phyloP scores from a whole-genome alignment of 129 eudicot species.

The Ambrosia trifida region DNA sequence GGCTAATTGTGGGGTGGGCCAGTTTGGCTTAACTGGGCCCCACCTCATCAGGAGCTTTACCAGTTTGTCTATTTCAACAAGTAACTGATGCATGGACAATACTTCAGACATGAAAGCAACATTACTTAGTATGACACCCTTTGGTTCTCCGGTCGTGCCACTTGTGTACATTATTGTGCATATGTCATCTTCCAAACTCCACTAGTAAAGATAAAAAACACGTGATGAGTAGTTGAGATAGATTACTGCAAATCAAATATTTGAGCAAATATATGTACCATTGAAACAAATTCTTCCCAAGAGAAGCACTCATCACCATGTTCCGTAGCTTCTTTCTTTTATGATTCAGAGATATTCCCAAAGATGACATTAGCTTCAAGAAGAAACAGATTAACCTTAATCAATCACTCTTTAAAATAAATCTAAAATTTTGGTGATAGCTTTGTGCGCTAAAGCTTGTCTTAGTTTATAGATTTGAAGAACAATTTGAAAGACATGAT shows the following conservation, averaged over 20 bases:
- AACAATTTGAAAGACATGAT: slow-evolving; percentile 62
- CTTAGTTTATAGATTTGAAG: slow-evolving; percentile 68
- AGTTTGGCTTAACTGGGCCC: too few relatives aligned
- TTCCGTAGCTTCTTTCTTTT: slow-evolving; percentile 64
- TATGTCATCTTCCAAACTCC: slow-evolving; percentile 50
- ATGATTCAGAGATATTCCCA: slow-evolving; percentile 56
- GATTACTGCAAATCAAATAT: background rate
- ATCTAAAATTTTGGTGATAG: background rate
- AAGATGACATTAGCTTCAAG: slow-evolving; percentile 77
- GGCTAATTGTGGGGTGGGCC: too few relatives aligned
- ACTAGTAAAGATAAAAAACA: slow-evolving; percentile 45
- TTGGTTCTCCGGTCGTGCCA: slow-evolving; percentile 97
- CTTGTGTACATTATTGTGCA: slow-evolving; percentile 98
- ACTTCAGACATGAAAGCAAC: slow-evolving; percentile 77
- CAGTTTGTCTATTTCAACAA: slow-evolving; percentile 62
- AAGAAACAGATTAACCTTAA: slow-evolving; percentile 19
- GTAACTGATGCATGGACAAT: slow-evolving; percentile 67
- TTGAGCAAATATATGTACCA: slow-evolving; percentile 41
- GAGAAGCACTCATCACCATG: slow-evolving; percentile 79
- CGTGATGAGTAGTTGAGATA: background rate
- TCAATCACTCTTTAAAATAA: slow-evolving; percentile 17
- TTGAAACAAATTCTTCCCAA: slow-evolving; percentile 73
- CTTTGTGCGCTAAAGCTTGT: background rate
- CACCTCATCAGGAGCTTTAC: slow-evolving; percentile 46
- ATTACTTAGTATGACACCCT: slow-evolving; percentile 75